Evolutionary conservation across 2,329 filamentous ascomycete genomes (phyloP).

Genomic region (Laburnicola sp.): DNA sequence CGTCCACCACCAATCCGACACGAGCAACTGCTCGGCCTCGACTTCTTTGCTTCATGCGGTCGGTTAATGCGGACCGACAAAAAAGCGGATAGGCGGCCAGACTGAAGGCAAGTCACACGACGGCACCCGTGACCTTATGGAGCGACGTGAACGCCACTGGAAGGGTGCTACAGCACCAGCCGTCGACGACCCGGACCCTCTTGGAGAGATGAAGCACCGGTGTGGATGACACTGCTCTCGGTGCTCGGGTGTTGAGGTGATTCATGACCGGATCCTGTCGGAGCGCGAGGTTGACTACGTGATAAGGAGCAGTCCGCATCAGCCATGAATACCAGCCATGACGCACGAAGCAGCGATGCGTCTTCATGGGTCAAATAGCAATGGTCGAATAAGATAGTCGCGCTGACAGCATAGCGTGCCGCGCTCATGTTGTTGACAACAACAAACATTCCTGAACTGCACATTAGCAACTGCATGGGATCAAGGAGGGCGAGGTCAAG

Average conservation of each 20-base stretch:
- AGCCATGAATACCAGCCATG: background rate
- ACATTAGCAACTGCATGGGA: slow-evolving; percentile 19
- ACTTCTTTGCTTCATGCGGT: background rate
- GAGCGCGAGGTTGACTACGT: slow-evolving; percentile 1
- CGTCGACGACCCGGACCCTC: background rate
- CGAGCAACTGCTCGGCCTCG: background rate
- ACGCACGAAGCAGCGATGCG: background rate
- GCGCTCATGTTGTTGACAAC: slow-evolving; percentile 14
- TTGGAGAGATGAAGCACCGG: background rate
- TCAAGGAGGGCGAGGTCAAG: slow-evolving; percentile 8
- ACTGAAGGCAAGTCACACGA: background rate
- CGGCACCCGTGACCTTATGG: background rate
- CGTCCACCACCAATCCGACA: slow-evolving; percentile 5
- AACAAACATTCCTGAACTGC: slow-evolving; percentile 21
- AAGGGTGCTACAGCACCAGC: background rate
- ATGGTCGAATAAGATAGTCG: slow-evolving; percentile 11
- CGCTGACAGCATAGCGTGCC: slow-evolving; percentile 17
- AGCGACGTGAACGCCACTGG: background rate
- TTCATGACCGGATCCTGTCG: slow-evolving; percentile 3
- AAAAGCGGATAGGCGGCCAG: background rate
- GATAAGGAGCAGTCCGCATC: background rate
- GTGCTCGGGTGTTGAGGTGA: background rate
- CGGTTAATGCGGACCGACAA: slow-evolving; percentile 1
- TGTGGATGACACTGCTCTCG: background rate
- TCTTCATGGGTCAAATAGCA: background rate